phyloP scores from a whole-genome alignment of 306 rosid species.

The Fragaria iinumae region DNA sequence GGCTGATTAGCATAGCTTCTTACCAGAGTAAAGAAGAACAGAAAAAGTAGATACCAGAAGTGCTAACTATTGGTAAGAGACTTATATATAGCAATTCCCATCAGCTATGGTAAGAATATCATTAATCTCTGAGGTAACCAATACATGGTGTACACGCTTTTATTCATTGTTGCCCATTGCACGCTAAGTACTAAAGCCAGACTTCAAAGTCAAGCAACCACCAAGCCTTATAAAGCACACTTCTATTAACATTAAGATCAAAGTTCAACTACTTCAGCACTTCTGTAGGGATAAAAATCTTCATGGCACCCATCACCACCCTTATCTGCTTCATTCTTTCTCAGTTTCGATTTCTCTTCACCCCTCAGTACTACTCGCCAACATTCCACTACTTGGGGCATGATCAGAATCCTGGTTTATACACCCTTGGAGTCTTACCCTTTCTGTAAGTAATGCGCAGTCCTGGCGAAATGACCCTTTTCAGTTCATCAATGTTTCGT shows the following conservation, averaged over 20 bases:
- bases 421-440: not conserved
- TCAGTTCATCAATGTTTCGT: not conserved
- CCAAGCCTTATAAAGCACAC: not conserved
- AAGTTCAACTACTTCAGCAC: not conserved
- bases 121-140: not conserved
- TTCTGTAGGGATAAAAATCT: not conserved
- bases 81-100: not conserved
- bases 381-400: constrained; percentile 5
- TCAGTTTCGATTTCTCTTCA: not conserved
- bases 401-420: constrained; percentile 2
- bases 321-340: constrained; percentile 18
- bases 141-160: constrained; percentile 10
- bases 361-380: constrained; percentile 3
- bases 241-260: not conserved
- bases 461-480: not conserved
- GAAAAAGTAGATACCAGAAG: not conserved
- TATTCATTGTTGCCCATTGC: not conserved
- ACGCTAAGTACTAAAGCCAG: not conserved
- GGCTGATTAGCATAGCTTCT: not conserved
- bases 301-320: constrained; percentile 34
- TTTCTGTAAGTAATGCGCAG: not conserved
- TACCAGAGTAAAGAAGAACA: not conserved
- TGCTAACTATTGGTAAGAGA: not conserved
- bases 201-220: constrained; percentile 22
- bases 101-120: not conserved